Percentiles rank a stretch among this genome's conserved stretches.
Evolutionary conservation across 805 yeast species (phyloP).

Genomic region (Saccharomycopsis microspora): DNA sequence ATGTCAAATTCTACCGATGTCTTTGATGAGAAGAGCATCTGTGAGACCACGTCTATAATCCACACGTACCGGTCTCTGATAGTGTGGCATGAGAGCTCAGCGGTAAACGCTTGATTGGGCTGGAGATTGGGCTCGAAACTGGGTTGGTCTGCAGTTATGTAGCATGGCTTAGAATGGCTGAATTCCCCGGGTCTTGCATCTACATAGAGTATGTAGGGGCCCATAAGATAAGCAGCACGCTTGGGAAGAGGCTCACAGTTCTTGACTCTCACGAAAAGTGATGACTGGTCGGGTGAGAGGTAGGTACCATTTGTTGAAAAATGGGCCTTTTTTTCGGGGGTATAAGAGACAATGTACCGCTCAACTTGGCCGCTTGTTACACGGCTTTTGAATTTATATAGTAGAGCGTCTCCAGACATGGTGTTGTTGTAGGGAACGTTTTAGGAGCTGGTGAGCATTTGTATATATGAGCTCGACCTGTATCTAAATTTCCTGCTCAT

Average conservation of each 20-base stretch:
- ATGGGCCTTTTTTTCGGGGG: conserved; percentile 23
- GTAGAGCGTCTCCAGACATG: too few relatives aligned
- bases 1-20: conserved; percentile 56
- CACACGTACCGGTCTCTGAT: conserved; percentile 48
- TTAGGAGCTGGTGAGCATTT: too few relatives aligned
- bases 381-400: conserved; percentile 20
- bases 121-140: conserved; percentile 57
- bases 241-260: conserved; percentile 50
- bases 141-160: conserved; percentile 72
- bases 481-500: too few relatives aligned
- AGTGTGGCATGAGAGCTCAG: conserved; percentile 55
- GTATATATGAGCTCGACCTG: too few relatives aligned
- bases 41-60: conserved; percentile 64
- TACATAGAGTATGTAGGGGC: conserved; percentile 65
- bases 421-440: too few relatives aligned
- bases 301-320: conserved; percentile 20
- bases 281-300: conserved; percentile 16
- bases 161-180: conserved; percentile 36
- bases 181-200: conserved; percentile 52
- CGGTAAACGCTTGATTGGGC: conserved; percentile 53
- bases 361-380: conserved; percentile 52
- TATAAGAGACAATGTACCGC: conserved; percentile 40
- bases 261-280: conserved; percentile 44
- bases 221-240: conserved; percentile 65
- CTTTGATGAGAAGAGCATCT: conserved; percentile 53